A percentile compares a stretch with the other conserved stretches of the same genome.
These are phyloP conservation scores for Penicillium chermesinum DNA, from an alignment of 495 filamentous ascomycete genomes.

Conservation along the genomic window DNA sequence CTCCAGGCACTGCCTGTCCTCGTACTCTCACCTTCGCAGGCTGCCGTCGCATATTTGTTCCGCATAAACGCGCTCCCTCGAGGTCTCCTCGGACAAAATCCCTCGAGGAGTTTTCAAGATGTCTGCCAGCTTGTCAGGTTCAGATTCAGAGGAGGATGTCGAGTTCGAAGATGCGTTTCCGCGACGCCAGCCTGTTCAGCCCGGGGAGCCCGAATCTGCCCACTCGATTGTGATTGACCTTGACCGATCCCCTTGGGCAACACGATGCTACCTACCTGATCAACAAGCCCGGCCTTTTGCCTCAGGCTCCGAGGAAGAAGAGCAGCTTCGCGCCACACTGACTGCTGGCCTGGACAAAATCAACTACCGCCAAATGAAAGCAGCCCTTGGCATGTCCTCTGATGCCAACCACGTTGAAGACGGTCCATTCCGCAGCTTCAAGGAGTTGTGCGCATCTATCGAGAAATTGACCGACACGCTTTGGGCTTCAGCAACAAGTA, in stretches of 20 bases:
- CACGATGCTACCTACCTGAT: constrained; percentile 12
- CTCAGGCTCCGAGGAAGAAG: constrained; percentile 71
- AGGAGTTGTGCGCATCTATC: constrained; percentile 63
- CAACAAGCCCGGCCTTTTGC: constrained; percentile 54
- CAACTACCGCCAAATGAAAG: constrained; percentile 52
- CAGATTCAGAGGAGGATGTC: constrained; percentile 16
- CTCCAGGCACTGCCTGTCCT: too few species aligned
- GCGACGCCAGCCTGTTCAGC: neutral
- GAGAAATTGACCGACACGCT: constrained; percentile 68
- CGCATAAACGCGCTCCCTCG: too few species aligned
- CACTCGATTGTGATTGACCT: neutral
- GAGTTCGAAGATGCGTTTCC: constrained; percentile 25
- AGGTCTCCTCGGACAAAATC: too few species aligned
- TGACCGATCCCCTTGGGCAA: constrained; percentile 8
- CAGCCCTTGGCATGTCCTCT: constrained; percentile 48
- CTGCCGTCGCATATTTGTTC: too few species aligned
- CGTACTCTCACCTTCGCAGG: too few species aligned
- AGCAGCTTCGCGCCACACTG: constrained; percentile 25
- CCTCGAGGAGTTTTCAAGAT: too few species aligned
- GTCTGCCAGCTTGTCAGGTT: neutral
- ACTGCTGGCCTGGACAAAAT: constrained; percentile 18
- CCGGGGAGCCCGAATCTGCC: neutral
- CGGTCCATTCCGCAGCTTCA: constrained; percentile 62
- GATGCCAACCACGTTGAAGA: constrained; percentile 39
- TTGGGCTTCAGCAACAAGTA: constrained; percentile 81